Evolutionary conservation across 495 filamentous ascomycete species (phyloP).

Genomic region (Tuber brumale): DNA sequence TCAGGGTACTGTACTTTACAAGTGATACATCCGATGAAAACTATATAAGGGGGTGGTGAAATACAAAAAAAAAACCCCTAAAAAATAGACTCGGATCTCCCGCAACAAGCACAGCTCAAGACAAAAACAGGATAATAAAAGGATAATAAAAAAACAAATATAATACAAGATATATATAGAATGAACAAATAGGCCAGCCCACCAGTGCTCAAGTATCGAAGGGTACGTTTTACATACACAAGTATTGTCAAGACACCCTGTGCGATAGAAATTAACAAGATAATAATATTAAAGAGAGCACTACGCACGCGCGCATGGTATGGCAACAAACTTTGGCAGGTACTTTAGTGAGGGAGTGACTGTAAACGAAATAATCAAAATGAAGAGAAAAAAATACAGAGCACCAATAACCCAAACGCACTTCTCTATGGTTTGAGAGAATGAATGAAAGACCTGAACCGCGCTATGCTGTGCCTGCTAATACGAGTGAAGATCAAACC

Average conservation of each 20-base stretch:
- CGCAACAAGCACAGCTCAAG: background rate
- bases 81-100: background rate
- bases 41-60: background rate
- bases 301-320: background rate
- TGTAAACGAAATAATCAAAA: background rate
- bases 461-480: background rate
- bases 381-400: background rate
- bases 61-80: background rate
- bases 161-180: background rate
- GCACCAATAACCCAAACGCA: background rate
- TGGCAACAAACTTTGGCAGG: background rate
- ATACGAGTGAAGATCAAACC: background rate
- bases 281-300: background rate
- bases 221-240: background rate
- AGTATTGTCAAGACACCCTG: background rate
- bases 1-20: no score
- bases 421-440: background rate
- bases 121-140: background rate
- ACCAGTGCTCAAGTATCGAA: background rate
- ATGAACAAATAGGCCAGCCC: background rate
- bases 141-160: background rate
- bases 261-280: background rate
- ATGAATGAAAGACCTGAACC: background rate
- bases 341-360: background rate
- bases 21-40: background rate